A percentile compares a stretch with the other conserved stretches of the same genome.
These are phyloP conservation scores for Cephalotrichum gorgonifer DNA, from an alignment of 2,329 filamentous ascomycete species.

Conservation along the genomic window DNA sequence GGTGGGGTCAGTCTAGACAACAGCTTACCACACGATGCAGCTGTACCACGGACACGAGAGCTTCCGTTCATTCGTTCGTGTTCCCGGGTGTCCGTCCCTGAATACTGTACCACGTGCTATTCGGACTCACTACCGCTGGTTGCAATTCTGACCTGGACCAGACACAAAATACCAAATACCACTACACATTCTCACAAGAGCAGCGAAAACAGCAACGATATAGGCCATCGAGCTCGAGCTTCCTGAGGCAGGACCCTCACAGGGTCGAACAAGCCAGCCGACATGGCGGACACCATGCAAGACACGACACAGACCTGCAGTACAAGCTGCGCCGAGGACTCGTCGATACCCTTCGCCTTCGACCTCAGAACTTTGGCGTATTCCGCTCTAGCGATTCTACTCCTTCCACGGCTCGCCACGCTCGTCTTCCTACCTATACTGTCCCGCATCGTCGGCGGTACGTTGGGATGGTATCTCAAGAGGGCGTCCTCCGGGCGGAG, in stretches of 20 bases:
- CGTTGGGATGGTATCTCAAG: slow-evolving; percentile 49
- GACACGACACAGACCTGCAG: slow-evolving; percentile 1
- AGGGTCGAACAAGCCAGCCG: neutral
- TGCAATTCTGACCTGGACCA: too few species aligned
- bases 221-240: neutral
- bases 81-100: too few species aligned
- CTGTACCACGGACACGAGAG: too few species aligned
- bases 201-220: neutral
- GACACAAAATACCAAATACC: too few species aligned
- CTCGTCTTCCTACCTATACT: slow-evolving; percentile 24
- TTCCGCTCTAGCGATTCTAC: slow-evolving; percentile 9
- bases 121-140: too few species aligned
- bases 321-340: slow-evolving; percentile 3
- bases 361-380: neutral
- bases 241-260: neutral
- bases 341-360: neutral
- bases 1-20: neutral
- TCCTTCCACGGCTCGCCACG: slow-evolving; percentile 20
- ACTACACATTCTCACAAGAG: too few species aligned
- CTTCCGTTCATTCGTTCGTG: too few species aligned
- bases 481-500: slow-evolving; percentile 54
- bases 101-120: too few species aligned
- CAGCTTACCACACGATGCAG: too few species aligned
- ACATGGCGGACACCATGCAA: neutral
- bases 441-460: slow-evolving; percentile 25